Evolutionary conservation across 441 rosid genomes (phyloP).

Genomic region (Isatis lusitanica): DNA sequence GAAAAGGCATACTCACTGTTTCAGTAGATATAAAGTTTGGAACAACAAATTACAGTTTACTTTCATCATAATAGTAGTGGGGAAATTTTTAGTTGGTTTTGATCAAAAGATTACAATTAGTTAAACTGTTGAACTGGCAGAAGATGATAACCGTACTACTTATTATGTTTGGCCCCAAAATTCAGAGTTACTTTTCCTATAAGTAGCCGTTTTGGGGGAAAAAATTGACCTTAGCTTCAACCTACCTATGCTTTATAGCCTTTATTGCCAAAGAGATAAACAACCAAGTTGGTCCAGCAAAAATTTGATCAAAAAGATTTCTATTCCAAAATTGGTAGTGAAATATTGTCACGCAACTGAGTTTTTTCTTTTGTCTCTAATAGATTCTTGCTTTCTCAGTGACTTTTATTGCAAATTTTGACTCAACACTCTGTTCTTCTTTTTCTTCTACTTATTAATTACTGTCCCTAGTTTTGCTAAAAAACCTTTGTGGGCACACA

Average conservation of each 20-base stretch:
- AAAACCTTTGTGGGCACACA: constrained; percentile 34
- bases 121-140: constrained; percentile 25
- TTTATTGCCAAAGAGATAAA: constrained; percentile 23
- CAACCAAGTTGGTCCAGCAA: constrained; percentile 28
- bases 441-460: neutral
- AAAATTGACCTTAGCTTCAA: constrained; percentile 25
- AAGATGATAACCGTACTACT: constrained; percentile 22
- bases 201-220: constrained; percentile 30
- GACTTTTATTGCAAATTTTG: constrained; percentile 1
- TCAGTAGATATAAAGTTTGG: neutral
- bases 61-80: neutral
- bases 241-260: constrained; percentile 26
- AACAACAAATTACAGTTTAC: neutral
- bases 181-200: constrained; percentile 15
- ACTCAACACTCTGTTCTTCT: constrained; percentile 13
- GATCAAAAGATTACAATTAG: constrained; percentile 30
- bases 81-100: constrained; percentile 9
- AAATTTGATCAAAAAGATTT: constrained; percentile 5
- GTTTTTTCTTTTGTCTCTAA: neutral
- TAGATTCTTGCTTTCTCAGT: constrained; percentile 5
- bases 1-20: neutral
- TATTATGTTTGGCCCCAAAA: constrained; percentile 21
- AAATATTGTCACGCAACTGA: neutral
- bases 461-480: constrained; percentile 33
- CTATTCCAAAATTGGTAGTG: neutral